Percentiles rank a stretch among this genome's conserved stretches.
phyloP scores from a whole-genome alignment of 1,284 basidiomycete species.

The Leccinum pallidistipes region DNA sequence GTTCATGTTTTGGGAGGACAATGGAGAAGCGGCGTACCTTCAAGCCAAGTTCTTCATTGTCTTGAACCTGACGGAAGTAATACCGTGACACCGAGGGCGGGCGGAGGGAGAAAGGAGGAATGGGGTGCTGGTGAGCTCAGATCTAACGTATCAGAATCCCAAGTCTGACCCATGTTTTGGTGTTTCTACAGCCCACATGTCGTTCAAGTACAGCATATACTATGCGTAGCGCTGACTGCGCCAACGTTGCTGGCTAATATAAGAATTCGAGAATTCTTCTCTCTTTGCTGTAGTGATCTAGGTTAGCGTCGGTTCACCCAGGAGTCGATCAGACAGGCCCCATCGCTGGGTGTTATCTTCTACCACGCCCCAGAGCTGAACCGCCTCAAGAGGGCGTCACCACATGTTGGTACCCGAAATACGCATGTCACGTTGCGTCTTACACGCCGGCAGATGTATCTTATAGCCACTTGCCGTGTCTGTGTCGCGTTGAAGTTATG shows the following conservation, averaged over 20 bases:
- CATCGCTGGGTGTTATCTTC: background rate
- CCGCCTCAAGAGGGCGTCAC: background rate
- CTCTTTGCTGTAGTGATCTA: background rate
- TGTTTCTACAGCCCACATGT: background rate
- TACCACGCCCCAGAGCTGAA: background rate
- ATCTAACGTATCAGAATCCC: background rate
- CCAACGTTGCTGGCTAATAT: background rate
- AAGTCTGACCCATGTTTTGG: background rate
- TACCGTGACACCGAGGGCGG: background rate
- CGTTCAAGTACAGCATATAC: background rate
- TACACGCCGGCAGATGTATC: no score
- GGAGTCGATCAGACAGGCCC: background rate
- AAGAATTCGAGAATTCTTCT: background rate
- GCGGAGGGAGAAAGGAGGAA: background rate
- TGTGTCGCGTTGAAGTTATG: background rate
- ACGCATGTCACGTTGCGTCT: background rate
- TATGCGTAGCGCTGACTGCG: background rate
- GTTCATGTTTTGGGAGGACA: background rate
- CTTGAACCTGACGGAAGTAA: background rate
- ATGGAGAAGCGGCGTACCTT: background rate
- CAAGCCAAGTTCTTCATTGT: background rate
- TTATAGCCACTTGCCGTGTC: background rate
- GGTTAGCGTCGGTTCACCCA: background rate
- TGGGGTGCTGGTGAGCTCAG: background rate
- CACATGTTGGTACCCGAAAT: background rate